These are phyloP conservation scores for Hondaea fermentalgiana DNA, from an alignment of 108 stramenopile genomes.

Conservation along the genomic window DNA sequence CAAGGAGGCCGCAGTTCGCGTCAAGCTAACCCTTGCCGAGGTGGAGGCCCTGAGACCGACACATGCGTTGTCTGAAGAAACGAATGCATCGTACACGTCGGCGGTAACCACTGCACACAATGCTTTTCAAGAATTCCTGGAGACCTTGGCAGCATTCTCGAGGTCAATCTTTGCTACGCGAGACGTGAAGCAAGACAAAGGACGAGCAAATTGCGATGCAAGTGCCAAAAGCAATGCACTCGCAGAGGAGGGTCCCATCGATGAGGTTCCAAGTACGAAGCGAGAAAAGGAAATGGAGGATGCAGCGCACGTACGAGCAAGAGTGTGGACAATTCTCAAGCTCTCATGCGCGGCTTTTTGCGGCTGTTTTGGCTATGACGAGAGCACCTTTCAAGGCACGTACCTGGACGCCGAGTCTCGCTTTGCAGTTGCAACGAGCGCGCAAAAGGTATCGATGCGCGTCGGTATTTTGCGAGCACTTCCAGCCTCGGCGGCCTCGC, in stretches of 20 bases:
- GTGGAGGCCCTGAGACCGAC: not conserved
- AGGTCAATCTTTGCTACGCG: too few species aligned
- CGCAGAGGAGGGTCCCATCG: too few species aligned
- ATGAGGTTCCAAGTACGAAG: too few species aligned
- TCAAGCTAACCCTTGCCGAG: not conserved
- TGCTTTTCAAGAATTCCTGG: not conserved
- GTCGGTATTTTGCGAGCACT: not conserved
- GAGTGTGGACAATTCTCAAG: not conserved
- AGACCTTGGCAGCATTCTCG: not conserved
- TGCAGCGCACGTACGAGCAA: not conserved
- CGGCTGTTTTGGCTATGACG: not conserved
- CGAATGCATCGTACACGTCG: not conserved
- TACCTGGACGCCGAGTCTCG: not conserved
- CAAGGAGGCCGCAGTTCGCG: not conserved
- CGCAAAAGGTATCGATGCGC: not conserved
- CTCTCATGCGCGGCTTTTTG: not conserved
- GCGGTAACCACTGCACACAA: not conserved
- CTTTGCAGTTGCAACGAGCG: not conserved
- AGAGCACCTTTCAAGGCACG: not conserved
- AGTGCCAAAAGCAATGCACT: too few species aligned
- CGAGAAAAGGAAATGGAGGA: too few species aligned
- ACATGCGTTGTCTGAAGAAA: not conserved
- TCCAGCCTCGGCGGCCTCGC: not conserved
- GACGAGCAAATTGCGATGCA: too few species aligned
- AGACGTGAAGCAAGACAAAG: too few species aligned